Evolutionary conservation across 148 eudicot species (phyloP), one percentile per base, ranked within the genome.

Genomic region (Silene latifolia): DNA sequence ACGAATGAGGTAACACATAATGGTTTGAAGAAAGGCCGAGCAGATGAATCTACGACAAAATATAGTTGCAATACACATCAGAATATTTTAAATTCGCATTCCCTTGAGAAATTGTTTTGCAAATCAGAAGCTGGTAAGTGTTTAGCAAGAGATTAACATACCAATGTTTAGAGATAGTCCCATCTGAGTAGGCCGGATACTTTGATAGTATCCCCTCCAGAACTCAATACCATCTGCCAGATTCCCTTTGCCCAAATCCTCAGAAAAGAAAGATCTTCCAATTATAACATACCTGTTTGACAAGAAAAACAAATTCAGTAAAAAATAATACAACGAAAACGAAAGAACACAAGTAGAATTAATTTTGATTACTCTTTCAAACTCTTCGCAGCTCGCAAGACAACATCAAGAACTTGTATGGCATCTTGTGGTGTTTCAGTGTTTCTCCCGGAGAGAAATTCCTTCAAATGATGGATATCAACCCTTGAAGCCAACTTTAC

Each of bases 161-260:
- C 99, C 99, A 56, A 90, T 77, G 54, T 86, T 95, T 3, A 92
- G 78, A 1, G 99, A 89, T 0, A 90, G 85, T 4, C 99, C 99
- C 96, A 90, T 92, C 68, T 95, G 98, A 4, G 99, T 89, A 24
- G 97, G 97, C 1, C 96, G 85, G 17, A 95, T 73, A 51, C 97
- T 90, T 72, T 90, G 97, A 72, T 90, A 95, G 32, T 85, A 95
- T 0, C 99, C 98, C 82, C 79, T 88, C 94, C 97, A 95, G 59
- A 68, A 92, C 53, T 88, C 83, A 3, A 92, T 11, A 53, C 97
- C 98, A 69, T 84, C 85, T 0, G 84, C 90, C 23, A 91, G 88
- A 4, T 63, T 56, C 15, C 88, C 91, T 1, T 3, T 5, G 0
- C 82, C 85, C 23, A 87, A 53, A 0, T 42, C n/a, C 1, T 69